Base-by-base conservation (phyloP, 1,284 basidiomycete genomes). In the Golubevia sp. region DNA sequence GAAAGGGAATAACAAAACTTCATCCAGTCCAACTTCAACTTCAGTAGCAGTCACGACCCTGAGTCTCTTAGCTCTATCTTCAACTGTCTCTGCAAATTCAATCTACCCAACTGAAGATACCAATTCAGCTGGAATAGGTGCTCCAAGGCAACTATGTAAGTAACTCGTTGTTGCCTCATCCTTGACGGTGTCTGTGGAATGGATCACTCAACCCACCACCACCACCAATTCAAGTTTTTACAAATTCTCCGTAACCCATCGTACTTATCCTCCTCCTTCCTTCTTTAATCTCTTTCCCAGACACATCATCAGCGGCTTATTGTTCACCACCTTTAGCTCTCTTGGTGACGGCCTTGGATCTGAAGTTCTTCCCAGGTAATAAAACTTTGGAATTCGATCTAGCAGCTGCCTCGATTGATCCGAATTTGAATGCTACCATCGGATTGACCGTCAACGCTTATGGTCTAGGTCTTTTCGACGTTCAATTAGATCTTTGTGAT, bases 321-420 rank as follows among this genome's bases (percentile, higher is more conserved):
- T 82, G 79, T 60, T 61, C 68, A 34, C 65, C 67, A n/a, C 79
- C 77, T 0, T 66, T 71, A 48, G 71, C 71, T 50, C 69, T 82
- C 53, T 49, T 79, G 26, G 68, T 82, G 26, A 65, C 63, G 7
- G 62, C 66, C 7, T 65, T 81, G 51, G 66, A 68, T 18, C 60
- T 81, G 23, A 63, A 59, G 18, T 74, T 76, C 66, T 77, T 64
- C 58, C 73, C 69, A 24, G 65, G 71, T 23, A 81, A 79, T 56
- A 52, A 61, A 20, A 74, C 76, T 2, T 64, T 82, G 55, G 73
- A 74, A 55, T 81, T 82, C 58, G 71, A 73, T 49, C 61, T 82
- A 21, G 62, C 67, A 0, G 76, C 77, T n/a, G 67, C 72, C 1
- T 76, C 79, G 3, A 69, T 70, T 2, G 62, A 66, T 49, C 67